Conservation (phyloP, 108 stramenopile genomes). For the Nitzschia inconspicua region DNA sequence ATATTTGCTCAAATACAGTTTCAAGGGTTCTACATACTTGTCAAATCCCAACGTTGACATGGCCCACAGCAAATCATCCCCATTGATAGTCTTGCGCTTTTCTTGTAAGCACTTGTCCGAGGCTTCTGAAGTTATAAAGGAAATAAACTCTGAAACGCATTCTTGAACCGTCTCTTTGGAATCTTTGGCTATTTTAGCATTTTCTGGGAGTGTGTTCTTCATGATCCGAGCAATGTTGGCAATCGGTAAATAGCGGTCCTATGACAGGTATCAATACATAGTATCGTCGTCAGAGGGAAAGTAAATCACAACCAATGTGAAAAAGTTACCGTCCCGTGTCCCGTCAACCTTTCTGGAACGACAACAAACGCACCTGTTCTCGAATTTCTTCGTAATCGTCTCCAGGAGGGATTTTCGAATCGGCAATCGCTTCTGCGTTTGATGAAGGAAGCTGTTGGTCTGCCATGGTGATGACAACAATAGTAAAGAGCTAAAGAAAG, state of each 20-base stretch:
- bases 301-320: too few species aligned
- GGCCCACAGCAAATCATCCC: conserved; percentile 98
- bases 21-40: conserved; percentile 97
- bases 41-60: conserved; percentile 99
- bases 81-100: conserved; percentile 99
- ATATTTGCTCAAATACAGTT: conserved; percentile 96
- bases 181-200: conserved; percentile 99
- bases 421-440: conserved; percentile 31
- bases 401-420: conserved; percentile 48
- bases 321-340: too few species aligned
- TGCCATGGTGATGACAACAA: conserved; percentile 2
- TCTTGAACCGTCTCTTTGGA: conserved; percentile 99
- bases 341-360: too few species aligned
- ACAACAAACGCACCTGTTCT: conserved; percentile 61
- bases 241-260: conserved; percentile 98
- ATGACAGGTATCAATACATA: too few species aligned
- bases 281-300: too few species aligned
- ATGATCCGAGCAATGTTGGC: conserved; percentile 99
- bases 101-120: conserved; percentile 98
- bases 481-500: too few species aligned
- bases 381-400: conserved; percentile 78
- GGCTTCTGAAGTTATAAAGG: conserved; percentile 98
- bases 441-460: conserved; percentile 6
- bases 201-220: conserved; percentile 97
- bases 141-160: conserved; percentile 99